Evolutionary conservation across 208 protist genomes (phyloP), one percentile per base, ranked within the genome.

Genomic region (Novymonas esmeraldas): DNA sequence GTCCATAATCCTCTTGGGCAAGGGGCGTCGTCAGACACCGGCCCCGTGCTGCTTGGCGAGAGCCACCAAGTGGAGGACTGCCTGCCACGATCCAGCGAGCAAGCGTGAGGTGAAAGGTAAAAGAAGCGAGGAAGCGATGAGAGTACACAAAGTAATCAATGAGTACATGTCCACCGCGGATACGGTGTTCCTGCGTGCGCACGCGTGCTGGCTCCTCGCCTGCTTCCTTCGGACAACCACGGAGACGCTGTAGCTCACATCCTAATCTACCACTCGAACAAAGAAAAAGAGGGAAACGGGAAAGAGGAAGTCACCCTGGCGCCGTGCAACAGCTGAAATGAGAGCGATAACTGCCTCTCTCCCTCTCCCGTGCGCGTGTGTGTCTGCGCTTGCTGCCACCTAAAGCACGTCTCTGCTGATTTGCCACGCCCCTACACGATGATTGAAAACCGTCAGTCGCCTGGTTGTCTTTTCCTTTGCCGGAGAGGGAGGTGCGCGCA

Each of bases 221-320:
- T 29, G 13, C 20, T 58, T 26, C 29, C 52, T 58, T 58, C 7
- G 33, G 42, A 42, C 26, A n/a, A 28, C 13, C 33, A 34, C 52
- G 16, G 20, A 29, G 28, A 16, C 5, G 16, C 33, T 29, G 10
- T 4, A 58, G 20, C 28, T 34, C 52, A 42, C 38, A 62, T 48
- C 26, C 56, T 54, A 58, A 50, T 29, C 33, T 2, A 58, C 52
- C 11, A 44, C 52, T 28, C 33, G 20, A 10, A 7, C 48, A 64
- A 22, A 41, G 57, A 22, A 41, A 64, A 55, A 70, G 48, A 41
- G 10, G 24, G 44, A 42, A 51, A 67, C 29, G 22, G 28, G 41
- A 69, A 64, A 61, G 38, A 57, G 44, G 61, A 42, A 71, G 52
- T 28, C 28, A 49, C 36, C 52, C 42, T 14, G 20, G 20, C 33